Evolutionary conservation across 805 yeast genomes (phyloP).

Genomic region (Tetrapisispora taiwanensis): DNA sequence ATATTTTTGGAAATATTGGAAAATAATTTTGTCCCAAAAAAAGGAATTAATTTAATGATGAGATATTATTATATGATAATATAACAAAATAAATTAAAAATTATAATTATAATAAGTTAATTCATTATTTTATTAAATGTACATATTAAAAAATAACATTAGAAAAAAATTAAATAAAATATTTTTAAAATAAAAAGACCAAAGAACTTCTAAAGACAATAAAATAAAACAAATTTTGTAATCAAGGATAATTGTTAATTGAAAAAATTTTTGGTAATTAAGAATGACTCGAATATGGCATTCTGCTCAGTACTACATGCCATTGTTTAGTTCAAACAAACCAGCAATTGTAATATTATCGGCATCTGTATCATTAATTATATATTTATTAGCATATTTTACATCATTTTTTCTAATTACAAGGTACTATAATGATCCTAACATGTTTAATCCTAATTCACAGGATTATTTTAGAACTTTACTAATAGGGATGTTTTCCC

Average conservation of each 20-base stretch:
- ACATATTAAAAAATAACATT: too few species aligned
- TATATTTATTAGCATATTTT: constrained; percentile 14
- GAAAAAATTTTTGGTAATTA: too few species aligned
- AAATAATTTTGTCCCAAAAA: too few species aligned
- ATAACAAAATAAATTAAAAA: not conserved
- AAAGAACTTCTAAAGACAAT: too few species aligned
- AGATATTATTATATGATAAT: too few species aligned
- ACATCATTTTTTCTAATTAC: constrained; percentile 16
- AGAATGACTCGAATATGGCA: constrained; percentile 16
- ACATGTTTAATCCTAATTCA: constrained; percentile 28
- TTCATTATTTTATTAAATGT: too few species aligned
- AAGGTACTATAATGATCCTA: constrained; percentile 19
- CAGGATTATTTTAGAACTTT: constrained; percentile 34
- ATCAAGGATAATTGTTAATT: too few species aligned
- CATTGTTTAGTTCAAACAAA: constrained; percentile 25
- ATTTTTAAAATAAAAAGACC: too few species aligned
- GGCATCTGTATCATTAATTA: constrained; percentile 4
- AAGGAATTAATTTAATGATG: not conserved
- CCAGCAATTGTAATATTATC: constrained; percentile 16
- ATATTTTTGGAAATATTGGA: too few species aligned
- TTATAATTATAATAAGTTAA: too few species aligned
- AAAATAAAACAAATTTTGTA: too few species aligned
- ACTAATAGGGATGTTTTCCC: constrained; percentile 29
- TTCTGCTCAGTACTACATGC: constrained; percentile 27
- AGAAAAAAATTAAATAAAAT: too few species aligned